Base-by-base conservation (phyloP, 495 filamentous ascomycete species). In the Podospora anserina region DNA sequence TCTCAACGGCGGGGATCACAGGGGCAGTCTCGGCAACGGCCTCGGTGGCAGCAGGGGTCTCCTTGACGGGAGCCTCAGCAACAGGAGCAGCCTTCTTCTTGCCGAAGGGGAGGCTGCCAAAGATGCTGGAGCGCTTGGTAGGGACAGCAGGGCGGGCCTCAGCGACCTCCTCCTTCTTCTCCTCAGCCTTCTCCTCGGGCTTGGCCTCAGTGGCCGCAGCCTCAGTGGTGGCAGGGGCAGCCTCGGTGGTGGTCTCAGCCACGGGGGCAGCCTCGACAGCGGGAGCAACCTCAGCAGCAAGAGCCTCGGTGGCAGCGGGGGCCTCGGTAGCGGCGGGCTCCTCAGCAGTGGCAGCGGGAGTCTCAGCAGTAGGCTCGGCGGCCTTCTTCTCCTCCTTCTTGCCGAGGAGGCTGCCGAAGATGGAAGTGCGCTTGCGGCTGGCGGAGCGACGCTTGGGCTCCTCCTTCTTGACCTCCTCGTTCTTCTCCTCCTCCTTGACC, bases 371-470 rank as follows among this genome's bases (percentile, higher is more conserved):
- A 61, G 77, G 70, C 70, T 81, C 77, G 67, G 82, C 85, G 18
- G 81, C 81, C 81, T 90, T 87, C 63, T 83, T 76, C 76, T 89
- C 87, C 65, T 92, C 89, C 80, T 90, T 90, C 87, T 92, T 93
- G 74, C 88, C 86, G 3, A 91, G 82, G 59, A 93, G 82, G 68
- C 77, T 81, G 70, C 89, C 91, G 79, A 98, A 96, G 82, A 96
- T 88, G 75, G 91, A 93, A 56, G 82, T 75, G 68, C 92, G 90
- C 89, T 97, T 97, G 78, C 90, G 90, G 75, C 91, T 96, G 67
- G 91, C 91, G 66, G 92, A 96, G 72, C 91, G 91, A 63, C 82
- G 78, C 76, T 85, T 82, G 71, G 83, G 79, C 72, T 82, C 82
- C 75, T 85, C 80, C 75, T 83, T 80, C 69, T 81, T 76, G 60